Conservation (phyloP, 805 yeast genomes). For the Candida sakaeoensis region DNA sequence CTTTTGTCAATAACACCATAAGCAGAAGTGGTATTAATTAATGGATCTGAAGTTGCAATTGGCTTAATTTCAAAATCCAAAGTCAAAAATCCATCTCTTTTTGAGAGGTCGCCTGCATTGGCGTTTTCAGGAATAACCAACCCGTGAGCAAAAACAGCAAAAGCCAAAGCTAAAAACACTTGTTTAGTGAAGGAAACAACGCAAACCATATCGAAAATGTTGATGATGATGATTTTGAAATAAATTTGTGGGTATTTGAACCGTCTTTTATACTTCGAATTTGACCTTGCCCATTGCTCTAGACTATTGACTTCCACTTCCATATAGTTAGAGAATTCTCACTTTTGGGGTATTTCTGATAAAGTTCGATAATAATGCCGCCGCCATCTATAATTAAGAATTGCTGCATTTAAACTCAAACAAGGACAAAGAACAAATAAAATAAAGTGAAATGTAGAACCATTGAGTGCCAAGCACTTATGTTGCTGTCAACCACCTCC, state of each 20-base stretch:
- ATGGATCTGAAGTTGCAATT: not conserved
- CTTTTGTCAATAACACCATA: conserved; percentile 4
- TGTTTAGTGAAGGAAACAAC: conserved; percentile 4
- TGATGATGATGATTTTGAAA: conserved; percentile 1
- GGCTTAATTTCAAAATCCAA: conserved; percentile 9
- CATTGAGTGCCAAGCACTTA: too few species aligned
- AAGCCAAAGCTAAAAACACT: conserved; percentile 9
- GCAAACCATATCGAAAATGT: conserved; percentile 1
- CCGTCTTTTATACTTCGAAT: not conserved
- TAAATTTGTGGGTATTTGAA: not conserved
- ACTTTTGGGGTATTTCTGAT: too few species aligned
- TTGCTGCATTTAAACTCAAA: too few species aligned
- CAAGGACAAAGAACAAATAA: too few species aligned
- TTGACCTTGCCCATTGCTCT: too few species aligned
- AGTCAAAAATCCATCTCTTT: conserved; percentile 10
- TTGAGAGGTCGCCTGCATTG: conserved; percentile 2
- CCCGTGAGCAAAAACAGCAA: conserved; percentile 10
- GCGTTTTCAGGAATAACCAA: conserved; percentile 7
- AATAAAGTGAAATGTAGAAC: too few species aligned
- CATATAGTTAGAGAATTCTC: too few species aligned
- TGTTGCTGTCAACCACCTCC: too few species aligned
- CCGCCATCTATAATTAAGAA: too few species aligned
- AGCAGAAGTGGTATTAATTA: conserved; percentile 2
- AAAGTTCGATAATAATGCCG: too few species aligned
- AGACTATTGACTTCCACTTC: too few species aligned